phyloP scores from a whole-genome alignment of 1,139 yeast genomes.

The Yamadazyma triangularis region DNA sequence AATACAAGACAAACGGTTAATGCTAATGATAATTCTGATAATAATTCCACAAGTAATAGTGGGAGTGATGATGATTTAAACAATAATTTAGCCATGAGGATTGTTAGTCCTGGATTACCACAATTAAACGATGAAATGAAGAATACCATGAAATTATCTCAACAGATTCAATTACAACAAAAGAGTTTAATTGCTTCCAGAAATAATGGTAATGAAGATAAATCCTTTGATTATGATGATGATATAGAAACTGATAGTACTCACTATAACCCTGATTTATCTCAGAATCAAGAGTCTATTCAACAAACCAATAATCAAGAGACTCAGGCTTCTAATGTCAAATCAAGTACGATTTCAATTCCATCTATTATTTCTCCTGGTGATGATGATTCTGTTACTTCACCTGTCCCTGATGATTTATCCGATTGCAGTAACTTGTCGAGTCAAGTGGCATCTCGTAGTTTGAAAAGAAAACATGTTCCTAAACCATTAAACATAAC shows the following conservation, averaged over 20 bases:
- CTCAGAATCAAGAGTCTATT: conserved; percentile 5
- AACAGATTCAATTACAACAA: conserved; percentile 46
- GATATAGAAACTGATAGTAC: background rate
- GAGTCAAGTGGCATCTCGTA: conserved; percentile 16
- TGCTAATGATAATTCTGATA: background rate
- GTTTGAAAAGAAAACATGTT: conserved; percentile 40
- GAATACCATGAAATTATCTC: conserved; percentile 41
- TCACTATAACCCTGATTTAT: conserved; percentile 7
- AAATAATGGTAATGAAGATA: conserved; percentile 10
- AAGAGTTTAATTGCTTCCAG: conserved; percentile 42
- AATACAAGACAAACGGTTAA: background rate
- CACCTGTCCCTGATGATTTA: background rate
- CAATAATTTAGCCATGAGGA: conserved; percentile 30
- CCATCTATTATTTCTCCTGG: conserved; percentile 1
- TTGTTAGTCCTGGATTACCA: conserved; percentile 48
- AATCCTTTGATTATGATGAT: background rate
- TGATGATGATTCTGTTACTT: background rate
- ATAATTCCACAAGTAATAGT: background rate
- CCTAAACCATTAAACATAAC: conserved; percentile 41
- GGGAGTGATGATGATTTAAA: conserved; percentile 5
- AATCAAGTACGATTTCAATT: background rate
- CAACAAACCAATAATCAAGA: background rate
- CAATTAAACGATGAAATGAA: conserved; percentile 44
- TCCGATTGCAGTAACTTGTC: conserved; percentile 3
- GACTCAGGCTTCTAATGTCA: background rate